Evolutionary conservation across 2,329 filamentous ascomycete genomes (phyloP).

Genomic region (Niveomyces coronatus): DNA sequence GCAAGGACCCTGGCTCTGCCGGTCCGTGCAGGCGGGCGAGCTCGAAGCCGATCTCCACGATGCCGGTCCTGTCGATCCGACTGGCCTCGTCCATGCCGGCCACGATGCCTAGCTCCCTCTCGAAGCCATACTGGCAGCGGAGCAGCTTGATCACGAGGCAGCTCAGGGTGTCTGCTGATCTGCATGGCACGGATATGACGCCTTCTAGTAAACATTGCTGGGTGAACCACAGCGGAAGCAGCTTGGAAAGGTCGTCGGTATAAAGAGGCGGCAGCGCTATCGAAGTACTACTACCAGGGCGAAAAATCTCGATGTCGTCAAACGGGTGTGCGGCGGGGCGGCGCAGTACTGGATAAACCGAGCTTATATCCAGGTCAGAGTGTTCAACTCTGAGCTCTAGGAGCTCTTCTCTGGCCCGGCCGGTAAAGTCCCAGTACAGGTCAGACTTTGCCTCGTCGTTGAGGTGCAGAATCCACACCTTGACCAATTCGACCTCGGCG

Average conservation of each 20-base stretch:
- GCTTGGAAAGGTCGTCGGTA: neutral
- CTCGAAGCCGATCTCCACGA: neutral
- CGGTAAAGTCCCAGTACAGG: conserved; percentile 1
- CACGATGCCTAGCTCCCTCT: neutral
- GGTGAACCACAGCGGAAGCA: neutral
- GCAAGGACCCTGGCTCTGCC: too few relatives aligned
- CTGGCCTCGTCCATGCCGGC: conserved; percentile 1
- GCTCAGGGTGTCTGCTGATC: neutral
- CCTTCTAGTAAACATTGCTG: neutral
- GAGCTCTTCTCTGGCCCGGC: neutral
- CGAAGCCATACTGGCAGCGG: neutral
- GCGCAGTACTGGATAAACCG: too few relatives aligned
- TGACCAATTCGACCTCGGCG: conserved; percentile 19
- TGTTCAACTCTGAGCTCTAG: neutral
- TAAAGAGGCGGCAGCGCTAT: too few relatives aligned
- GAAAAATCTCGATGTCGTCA: too few relatives aligned
- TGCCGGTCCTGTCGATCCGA: neutral
- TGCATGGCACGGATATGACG: neutral
- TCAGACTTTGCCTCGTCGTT: neutral
- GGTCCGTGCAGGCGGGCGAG: neutral
- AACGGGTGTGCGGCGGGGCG: too few relatives aligned
- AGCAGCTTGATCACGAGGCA: neutral
- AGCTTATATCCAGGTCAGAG: neutral
- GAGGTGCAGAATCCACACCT: neutral
- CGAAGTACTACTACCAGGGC: too few relatives aligned